phyloP scores from a whole-genome alignment of 306 rosid species.

The Medicago lupulina region DNA sequence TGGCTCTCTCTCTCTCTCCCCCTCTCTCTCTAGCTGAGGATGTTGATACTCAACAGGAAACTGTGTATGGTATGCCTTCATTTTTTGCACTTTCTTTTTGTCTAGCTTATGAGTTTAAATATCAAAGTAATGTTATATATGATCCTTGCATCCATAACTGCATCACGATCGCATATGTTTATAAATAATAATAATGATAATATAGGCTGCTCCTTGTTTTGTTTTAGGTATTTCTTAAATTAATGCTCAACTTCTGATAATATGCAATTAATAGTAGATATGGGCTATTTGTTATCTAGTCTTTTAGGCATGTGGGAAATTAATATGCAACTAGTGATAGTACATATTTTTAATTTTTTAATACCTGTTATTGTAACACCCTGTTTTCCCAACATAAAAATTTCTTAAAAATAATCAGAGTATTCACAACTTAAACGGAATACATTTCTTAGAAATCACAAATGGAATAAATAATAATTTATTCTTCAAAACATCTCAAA shows the following conservation, averaged over 20 bases:
- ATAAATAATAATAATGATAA: background rate
- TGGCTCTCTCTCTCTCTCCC: no score
- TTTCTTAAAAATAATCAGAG: no score
- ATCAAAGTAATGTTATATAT: conserved; percentile 23
- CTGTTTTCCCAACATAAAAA: no score
- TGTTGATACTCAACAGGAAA: conserved; percentile 48
- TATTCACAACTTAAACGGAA: no score
- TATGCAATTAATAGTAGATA: conserved; percentile 9
- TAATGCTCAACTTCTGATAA: background rate
- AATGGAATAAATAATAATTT: no score
- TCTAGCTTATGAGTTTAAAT: conserved; percentile 19
- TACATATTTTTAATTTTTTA: conserved; percentile 17
- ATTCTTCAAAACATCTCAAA: no score
- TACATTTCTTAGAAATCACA: no score
- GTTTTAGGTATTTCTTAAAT: conserved; percentile 13
- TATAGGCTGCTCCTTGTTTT: conserved; percentile 10
- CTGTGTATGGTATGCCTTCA: conserved; percentile 56
- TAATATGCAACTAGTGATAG: background rate
- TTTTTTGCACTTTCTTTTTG: conserved; percentile 10
- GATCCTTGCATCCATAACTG: conserved; percentile 10
- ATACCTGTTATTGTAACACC: background rate
- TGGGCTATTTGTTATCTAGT: background rate
- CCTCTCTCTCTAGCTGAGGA: no score
- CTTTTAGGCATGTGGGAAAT: conserved; percentile 16
- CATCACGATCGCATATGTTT: background rate